Evolutionary conservation across 2,329 filamentous ascomycete genomes (phyloP), one percentile per base, ranked within the genome.

Genomic region (Metarhizium album): DNA sequence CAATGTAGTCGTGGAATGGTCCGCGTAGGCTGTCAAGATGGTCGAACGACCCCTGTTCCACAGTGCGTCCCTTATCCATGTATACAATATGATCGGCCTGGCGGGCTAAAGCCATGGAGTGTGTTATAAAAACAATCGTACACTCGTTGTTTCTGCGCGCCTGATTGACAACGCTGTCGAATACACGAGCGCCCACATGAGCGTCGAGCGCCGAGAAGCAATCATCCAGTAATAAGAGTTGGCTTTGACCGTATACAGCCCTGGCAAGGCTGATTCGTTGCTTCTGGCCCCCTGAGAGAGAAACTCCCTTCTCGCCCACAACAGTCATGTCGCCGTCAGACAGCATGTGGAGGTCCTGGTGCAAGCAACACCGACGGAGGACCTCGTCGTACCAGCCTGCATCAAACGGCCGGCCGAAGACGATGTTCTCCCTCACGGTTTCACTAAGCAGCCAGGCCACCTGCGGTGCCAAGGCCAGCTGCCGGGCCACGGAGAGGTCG

Each of bases 201-300:
- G 54, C 49, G 48, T 57, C 54, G 35, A 56, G 42, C 18, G 90
- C 90, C 62, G 87, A 93, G 40, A 95, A 75, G 55, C 90, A 91
- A 65, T 95, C 90, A 62, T 95, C 90, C 23, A 95, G 74, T 4
- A 95, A 74, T 16, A 95, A 71, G 64, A 95, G 87, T 50, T 82
- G 82, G 5, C 87, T 89, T 64, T 85, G 87, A 56, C 86, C 90
- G 67, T 95, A 95, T 16, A 95, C 75, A 3, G 90, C 90, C 59
- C 90, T 80, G 13, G 90, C 90, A 31, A 95, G 76, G n/a, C 88
- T 94, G 46, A 95, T 94, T 49, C 90, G 82, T 66, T 95, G 89
- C 67, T 95, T 95, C 67, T 95, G 90, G 8, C 90, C 90, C 52
- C 90, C 90, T 2, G 90, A 95, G 13, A 95, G 76, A 33, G 88